A percentile compares a stretch with the other conserved stretches of the same genome.
These are phyloP conservation scores for Pythium dissimile DNA, from an alignment of 352 stramenopile species.

Conservation along the genomic window DNA sequence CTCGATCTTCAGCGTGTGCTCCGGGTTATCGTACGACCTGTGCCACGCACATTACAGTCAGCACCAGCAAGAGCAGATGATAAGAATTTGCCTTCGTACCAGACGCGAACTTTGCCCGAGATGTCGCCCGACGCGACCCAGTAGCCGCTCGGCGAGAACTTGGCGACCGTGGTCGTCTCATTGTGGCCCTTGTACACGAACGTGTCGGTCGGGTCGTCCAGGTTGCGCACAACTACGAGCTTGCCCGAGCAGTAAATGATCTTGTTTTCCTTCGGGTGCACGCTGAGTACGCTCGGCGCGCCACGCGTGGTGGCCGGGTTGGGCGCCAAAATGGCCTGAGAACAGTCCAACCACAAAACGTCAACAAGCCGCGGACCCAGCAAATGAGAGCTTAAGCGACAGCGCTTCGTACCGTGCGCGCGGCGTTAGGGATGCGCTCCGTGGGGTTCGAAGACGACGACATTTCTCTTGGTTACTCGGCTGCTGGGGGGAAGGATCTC, in stretches of 20 bases:
- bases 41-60: background rate
- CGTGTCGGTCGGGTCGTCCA: slow-evolving; percentile 77
- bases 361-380: background rate
- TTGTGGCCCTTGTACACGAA: slow-evolving; percentile 97
- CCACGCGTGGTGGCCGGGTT: slow-evolving; percentile 74
- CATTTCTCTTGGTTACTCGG: slow-evolving; percentile 27
- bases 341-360: background rate
- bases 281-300: slow-evolving; percentile 56
- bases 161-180: slow-evolving; percentile 86
- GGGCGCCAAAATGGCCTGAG: slow-evolving; percentile 53
- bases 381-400: background rate
- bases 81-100: slow-evolving; percentile 57
- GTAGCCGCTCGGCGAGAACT: slow-evolving; percentile 94
- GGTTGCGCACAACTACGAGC: slow-evolving; percentile 87
- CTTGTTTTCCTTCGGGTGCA: slow-evolving; percentile 86
- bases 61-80: background rate
- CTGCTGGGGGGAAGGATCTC: background rate
- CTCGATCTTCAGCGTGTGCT: slow-evolving; percentile 96
- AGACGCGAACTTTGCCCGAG: slow-evolving; percentile 92
- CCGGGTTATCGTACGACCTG: slow-evolving; percentile 94
- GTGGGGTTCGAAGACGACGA: slow-evolving; percentile 53
- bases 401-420: slow-evolving; percentile 31
- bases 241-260: slow-evolving; percentile 92
- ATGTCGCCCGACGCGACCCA: slow-evolving; percentile 92
- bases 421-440: slow-evolving; percentile 54